Conservation (phyloP, 2,329 filamentous ascomycete species). For the Xylaria sp. region DNA sequence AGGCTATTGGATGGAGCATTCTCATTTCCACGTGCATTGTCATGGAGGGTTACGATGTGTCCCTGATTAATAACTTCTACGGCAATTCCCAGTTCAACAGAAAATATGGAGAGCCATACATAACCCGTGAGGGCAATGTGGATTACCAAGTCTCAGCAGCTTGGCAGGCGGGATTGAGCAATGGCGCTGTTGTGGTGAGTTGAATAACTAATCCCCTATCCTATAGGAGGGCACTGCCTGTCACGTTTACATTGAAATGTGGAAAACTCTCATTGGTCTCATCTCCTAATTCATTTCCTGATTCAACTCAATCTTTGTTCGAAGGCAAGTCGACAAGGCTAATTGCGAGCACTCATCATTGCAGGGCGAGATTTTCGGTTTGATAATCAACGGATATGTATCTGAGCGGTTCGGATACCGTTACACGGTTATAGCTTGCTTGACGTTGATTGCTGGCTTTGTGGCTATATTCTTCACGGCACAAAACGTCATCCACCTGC, state of each 20-base stretch:
- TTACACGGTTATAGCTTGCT: constrained; percentile 69
- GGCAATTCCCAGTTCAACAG: constrained; percentile 66
- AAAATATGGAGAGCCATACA: constrained; percentile 63
- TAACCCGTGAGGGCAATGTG: constrained; percentile 50
- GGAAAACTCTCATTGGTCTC: neutral
- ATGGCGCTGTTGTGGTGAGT: constrained; percentile 53
- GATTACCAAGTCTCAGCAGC: constrained; percentile 65
- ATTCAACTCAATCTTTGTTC: neutral
- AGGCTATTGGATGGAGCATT: constrained; percentile 84
- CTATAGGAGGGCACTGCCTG: neutral
- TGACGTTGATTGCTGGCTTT: constrained; percentile 64
- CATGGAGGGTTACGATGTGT: constrained; percentile 92
- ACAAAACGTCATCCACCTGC: constrained; percentile 65
- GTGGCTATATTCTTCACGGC: constrained; percentile 74
- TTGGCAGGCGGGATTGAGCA: constrained; percentile 71
- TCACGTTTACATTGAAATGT: neutral
- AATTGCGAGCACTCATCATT: neutral
- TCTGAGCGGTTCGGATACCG: constrained; percentile 76
- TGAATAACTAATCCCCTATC: neutral
- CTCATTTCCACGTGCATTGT: constrained; percentile 90
- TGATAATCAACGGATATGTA: constrained; percentile 72
- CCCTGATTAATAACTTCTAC: constrained; percentile 83
- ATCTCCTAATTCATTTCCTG: neutral
- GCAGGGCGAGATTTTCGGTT: constrained; percentile 71
- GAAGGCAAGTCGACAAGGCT: constrained; percentile 1